Evolutionary conservation across 2,329 filamentous ascomycete genomes (phyloP).

Genomic region (Colletotrichum orbiculare): DNA sequence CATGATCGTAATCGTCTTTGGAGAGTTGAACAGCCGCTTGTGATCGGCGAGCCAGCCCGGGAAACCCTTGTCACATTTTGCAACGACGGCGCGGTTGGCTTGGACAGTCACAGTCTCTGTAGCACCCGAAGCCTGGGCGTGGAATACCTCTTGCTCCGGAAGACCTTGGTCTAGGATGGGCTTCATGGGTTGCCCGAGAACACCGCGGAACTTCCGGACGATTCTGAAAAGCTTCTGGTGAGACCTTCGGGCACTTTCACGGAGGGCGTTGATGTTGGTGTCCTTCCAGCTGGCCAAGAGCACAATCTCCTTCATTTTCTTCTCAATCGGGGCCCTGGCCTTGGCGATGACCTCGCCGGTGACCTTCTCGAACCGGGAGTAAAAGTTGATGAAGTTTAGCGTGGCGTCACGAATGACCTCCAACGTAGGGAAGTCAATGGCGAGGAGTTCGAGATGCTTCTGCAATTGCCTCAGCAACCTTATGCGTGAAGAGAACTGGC

Average conservation of each 20-base stretch:
- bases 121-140: background rate
- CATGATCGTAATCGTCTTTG: slow-evolving; percentile 81
- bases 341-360: slow-evolving; percentile 73
- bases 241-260: slow-evolving; percentile 89
- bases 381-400: slow-evolving; percentile 81
- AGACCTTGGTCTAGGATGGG: slow-evolving; percentile 69
- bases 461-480: slow-evolving; percentile 74
- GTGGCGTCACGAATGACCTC: slow-evolving; percentile 72
- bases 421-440: slow-evolving; percentile 68
- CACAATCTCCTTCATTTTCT: slow-evolving; percentile 92
- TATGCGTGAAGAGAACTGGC: slow-evolving; percentile 82
- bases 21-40: slow-evolving; percentile 76
- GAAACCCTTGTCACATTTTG: slow-evolving; percentile 47
- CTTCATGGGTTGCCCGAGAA: slow-evolving; percentile 82
- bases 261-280: slow-evolving; percentile 89
- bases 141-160: slow-evolving; percentile 56
- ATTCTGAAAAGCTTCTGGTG: slow-evolving; percentile 93
- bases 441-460: slow-evolving; percentile 72
- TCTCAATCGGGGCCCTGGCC: slow-evolving; percentile 83
- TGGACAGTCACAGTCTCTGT: slow-evolving; percentile 40
- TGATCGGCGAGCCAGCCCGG: slow-evolving; percentile 58
- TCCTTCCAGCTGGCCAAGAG: slow-evolving; percentile 98
- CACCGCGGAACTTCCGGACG: slow-evolving; percentile 86
- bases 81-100: slow-evolving; percentile 40
- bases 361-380: slow-evolving; percentile 74